Base-by-base conservation (phyloP, 2,329 filamentous ascomycete genomes). In the Arthrobotrys conoides region DNA sequence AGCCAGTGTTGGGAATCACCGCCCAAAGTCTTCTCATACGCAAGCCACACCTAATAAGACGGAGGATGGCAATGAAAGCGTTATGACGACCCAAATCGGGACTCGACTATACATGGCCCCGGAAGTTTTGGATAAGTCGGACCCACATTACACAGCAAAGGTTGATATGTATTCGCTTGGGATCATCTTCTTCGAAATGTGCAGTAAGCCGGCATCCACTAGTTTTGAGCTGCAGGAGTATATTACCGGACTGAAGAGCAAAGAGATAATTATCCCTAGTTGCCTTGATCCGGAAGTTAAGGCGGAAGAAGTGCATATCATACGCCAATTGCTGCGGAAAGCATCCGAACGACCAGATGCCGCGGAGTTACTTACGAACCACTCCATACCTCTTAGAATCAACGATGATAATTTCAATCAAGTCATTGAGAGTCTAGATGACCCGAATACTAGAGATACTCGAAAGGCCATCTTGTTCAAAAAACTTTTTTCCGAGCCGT, bases 111-210 rank as follows among this genome's bases (percentile, higher is more conserved):
- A 99, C 82, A 92, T 97, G 71, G 96, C 96, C 0, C 96, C 96
- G 0, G 96, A 99, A 84, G 89, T 99, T 71, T 93, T 93, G 0
- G 57, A 61, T 6, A 89, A 89, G 5, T 90, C 90, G 5, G 88
- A 88, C 36, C 92, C 91, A 2, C 91, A 91, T 79, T 98, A 98
- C 83, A 96, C 93, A 76, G 91, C 93, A 72, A 98, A 97, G 84
- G 94, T 98, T 0, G 96, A 99, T 86, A 98, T 99, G 95, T 99
- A 96, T 83, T 97, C 95, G 0, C 87, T 99, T 49, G 96, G 96
- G 0, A 92, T 99, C 80, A 98, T 99, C 72, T 97, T 99, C 85
- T 98, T 97, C 81, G 96, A 99, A 84, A 99, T 99, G 96, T 96
- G 92, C 82, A 77, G 49, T 63, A 71, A 71, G 24, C 73, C 73